These are phyloP conservation scores for Ogataea kodamae DNA, from an alignment of 805 yeast species.

Conservation along the genomic window DNA sequence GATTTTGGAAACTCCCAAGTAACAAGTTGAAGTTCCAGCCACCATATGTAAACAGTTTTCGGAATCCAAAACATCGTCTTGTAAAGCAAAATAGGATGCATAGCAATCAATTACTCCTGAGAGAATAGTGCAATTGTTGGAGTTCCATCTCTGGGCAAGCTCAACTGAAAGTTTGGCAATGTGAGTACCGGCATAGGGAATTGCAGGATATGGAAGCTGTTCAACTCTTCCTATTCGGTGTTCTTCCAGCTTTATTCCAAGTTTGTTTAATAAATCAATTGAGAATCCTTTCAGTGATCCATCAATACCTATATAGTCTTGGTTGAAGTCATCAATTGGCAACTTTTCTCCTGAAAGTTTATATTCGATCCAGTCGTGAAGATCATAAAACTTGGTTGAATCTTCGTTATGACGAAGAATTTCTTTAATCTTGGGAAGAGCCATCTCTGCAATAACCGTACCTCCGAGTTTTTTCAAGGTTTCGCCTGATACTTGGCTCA, in stretches of 20 bases:
- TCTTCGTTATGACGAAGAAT: constrained; percentile 32
- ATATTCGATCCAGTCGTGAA: constrained; percentile 44
- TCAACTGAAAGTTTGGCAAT: constrained; percentile 20
- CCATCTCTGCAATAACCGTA: constrained; percentile 53
- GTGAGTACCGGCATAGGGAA: constrained; percentile 33
- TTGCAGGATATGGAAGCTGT: constrained; percentile 13
- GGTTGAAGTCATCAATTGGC: not conserved
- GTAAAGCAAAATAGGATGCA: constrained; percentile 45
- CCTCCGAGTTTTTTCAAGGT: constrained; percentile 12
- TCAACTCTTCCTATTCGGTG: constrained; percentile 34
- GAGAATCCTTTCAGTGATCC: constrained; percentile 57
- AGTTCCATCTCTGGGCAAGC: constrained; percentile 6
- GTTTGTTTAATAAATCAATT: constrained; percentile 8
- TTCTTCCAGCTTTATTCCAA: constrained; percentile 14
- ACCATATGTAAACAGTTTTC: constrained; percentile 41
- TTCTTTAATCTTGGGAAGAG: constrained; percentile 45
- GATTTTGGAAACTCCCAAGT: constrained; percentile 31
- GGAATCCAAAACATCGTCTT: constrained; percentile 3
- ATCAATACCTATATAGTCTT: constrained; percentile 41
- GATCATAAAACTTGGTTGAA: constrained; percentile 42
- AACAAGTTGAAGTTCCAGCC: constrained; percentile 65
- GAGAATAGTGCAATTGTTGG: constrained; percentile 17
- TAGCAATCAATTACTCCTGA: constrained; percentile 61
- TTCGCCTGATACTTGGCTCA: constrained; percentile 14
- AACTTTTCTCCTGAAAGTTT: constrained; percentile 18